phyloP scores from a whole-genome alignment of 306 rosid species.

The Datisca glomerata region DNA sequence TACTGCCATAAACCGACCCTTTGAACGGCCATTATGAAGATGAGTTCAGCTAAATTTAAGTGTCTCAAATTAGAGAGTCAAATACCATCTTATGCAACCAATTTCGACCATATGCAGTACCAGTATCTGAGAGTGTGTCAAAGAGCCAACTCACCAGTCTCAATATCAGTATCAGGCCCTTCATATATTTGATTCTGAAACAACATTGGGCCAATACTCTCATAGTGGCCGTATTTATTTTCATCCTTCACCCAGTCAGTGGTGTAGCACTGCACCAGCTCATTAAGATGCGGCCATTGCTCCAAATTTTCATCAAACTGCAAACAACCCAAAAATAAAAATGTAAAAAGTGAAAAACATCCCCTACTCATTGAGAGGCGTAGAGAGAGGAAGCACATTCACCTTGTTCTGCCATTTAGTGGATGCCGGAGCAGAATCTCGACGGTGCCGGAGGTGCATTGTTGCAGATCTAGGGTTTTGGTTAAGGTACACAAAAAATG shows the following conservation, averaged over 20 bases:
- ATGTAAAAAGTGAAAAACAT: background rate
- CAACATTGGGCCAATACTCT: slow-evolving; percentile 48
- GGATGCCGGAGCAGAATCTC: slow-evolving; percentile 75
- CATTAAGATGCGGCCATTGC: slow-evolving; percentile 97
- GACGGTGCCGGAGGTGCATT: slow-evolving; percentile 93
- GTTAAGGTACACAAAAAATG: background rate
- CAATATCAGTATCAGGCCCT: slow-evolving; percentile 96
- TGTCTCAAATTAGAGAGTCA: too few relatives aligned
- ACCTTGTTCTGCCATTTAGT: slow-evolving; percentile 92
- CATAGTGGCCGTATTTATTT: slow-evolving; percentile 87
- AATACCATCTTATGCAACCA: too few relatives aligned
- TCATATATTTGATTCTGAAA: slow-evolving; percentile 88
- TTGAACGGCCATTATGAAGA: too few relatives aligned
- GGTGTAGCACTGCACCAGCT: slow-evolving; percentile 87
- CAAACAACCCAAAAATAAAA: slow-evolving; percentile 7
- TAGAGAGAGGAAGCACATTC: slow-evolving; percentile 10
- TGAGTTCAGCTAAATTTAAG: too few relatives aligned
- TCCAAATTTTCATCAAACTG: slow-evolving; percentile 93
- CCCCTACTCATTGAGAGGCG: background rate
- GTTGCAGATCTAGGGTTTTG: slow-evolving; percentile 88
- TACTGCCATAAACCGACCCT: too few relatives aligned
- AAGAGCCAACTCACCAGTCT: slow-evolving; percentile 49
- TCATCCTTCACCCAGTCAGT: slow-evolving; percentile 96
- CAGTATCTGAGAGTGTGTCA: background rate
- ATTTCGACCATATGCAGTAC: too few relatives aligned